phyloP scores from a whole-genome alignment of 2,329 filamentous ascomycete species.

The Drechslera avenae region DNA sequence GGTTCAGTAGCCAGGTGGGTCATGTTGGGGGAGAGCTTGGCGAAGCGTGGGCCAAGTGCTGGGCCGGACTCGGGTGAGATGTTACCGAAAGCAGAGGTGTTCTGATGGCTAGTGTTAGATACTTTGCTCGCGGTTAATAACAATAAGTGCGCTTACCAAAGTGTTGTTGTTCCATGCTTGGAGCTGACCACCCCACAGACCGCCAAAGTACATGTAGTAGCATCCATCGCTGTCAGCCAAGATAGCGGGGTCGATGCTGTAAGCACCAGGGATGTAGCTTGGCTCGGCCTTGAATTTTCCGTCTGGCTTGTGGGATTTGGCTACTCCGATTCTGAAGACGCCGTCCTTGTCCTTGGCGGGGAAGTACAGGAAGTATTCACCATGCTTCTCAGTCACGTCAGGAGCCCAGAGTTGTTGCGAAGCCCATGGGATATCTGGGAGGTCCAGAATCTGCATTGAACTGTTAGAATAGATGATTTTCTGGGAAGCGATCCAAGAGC shows the following conservation, averaged over 20 bases:
- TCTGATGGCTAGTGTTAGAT: conserved; percentile 7
- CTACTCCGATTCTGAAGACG: conserved; percentile 75
- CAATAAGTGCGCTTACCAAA: conserved; percentile 56
- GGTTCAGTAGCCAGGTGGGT: conserved; percentile 60
- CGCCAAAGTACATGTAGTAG: conserved; percentile 74
- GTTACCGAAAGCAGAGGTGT: conserved; percentile 8
- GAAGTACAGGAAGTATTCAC: conserved; percentile 76
- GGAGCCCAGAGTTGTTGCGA: conserved; percentile 80
- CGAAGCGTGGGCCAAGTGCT: conserved; percentile 70
- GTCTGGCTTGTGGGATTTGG: conserved; percentile 64
- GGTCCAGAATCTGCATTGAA: conserved; percentile 3
- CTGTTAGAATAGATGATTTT: too few relatives aligned
- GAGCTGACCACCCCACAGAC: conserved; percentile 78
- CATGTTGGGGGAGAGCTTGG: conserved; percentile 68
- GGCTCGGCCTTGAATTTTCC: conserved; percentile 71
- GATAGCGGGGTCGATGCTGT: conserved; percentile 74
- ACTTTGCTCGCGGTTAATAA: too few relatives aligned
- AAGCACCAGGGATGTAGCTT: conserved; percentile 68
- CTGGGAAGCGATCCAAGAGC: not conserved
- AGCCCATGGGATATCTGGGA: conserved; percentile 71
- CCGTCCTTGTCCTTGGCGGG: conserved; percentile 71
- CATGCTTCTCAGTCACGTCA: conserved; percentile 69
- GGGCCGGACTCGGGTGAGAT: conserved; percentile 34
- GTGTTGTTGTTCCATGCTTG: conserved; percentile 70
- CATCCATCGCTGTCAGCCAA: conserved; percentile 69